Percentiles rank a stretch among this genome's conserved stretches.
These are phyloP conservation scores for Suillus spraguei DNA, from an alignment of 768 basidiomycete genomes.

Conservation along the genomic window DNA sequence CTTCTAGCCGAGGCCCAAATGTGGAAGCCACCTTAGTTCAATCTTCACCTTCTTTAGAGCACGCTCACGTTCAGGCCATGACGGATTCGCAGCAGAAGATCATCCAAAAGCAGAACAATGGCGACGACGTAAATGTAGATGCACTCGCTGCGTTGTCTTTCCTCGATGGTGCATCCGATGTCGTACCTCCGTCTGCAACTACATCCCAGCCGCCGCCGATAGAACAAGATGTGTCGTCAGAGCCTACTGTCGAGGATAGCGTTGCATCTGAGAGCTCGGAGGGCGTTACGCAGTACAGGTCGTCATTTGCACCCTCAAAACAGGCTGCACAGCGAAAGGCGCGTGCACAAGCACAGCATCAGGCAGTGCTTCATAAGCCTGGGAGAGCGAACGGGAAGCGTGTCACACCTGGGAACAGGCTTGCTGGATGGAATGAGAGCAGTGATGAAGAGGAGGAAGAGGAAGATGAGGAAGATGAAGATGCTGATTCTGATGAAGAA, in stretches of 20 bases:
- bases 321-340: conserved; percentile 85
- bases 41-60: conserved; percentile 38
- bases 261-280: conserved; percentile 25
- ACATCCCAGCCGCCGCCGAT: conserved; percentile 26
- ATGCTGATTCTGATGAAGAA: conserved; percentile 64
- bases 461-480: conserved; percentile 65
- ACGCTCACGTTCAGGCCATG: conserved; percentile 38
- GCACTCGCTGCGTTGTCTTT: conserved; percentile 81
- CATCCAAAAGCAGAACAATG: conserved; percentile 24
- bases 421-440: conserved; percentile 61
- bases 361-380: conserved; percentile 76
- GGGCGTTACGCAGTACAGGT: conserved; percentile 56
- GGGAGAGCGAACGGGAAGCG: conserved; percentile 53
- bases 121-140: conserved; percentile 62
- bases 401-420: conserved; percentile 44
- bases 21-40: conserved; percentile 35
- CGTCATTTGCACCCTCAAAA: conserved; percentile 87
- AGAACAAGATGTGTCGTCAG: conserved; percentile 29
- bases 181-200: conserved; percentile 15
- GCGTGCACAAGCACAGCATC: conserved; percentile 78
- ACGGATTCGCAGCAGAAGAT: conserved; percentile 18
- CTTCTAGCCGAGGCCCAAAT: conserved; percentile 41
- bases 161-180: conserved; percentile 48
- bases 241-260: conserved; percentile 36
- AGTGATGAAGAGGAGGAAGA: conserved; percentile 86